Base-by-base conservation (phyloP, 345 rosid genomes). In the Geranium rotundifolium region DNA sequence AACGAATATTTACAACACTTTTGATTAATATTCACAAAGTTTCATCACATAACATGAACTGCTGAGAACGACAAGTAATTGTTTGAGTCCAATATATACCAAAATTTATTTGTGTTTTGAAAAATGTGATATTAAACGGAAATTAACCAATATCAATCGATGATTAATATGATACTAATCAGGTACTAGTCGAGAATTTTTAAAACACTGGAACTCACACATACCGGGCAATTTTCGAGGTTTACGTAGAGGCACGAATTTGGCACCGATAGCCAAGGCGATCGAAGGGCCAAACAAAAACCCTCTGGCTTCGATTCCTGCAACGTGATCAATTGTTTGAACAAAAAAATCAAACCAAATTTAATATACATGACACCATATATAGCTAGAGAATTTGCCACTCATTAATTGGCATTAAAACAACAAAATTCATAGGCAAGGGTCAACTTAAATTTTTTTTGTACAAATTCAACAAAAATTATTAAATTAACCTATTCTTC, bases 271-370 rank as follows among this genome's bases (percentile, higher is more conserved):
- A 27, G 93, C 95, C 80, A 90, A 76, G 0, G 97, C 97, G 72
- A 88, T 82, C 18, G 97, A 77, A 30, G 93, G 89, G 31, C 88
- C 97, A 62, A 88, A 88, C 61, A 90, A 73, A 68, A 90, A 90
- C 34, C 97, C 97, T 69, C 97, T 73, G 17, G 95, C 95, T 77
- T 90, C 97, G 52, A 87, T 78, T 55, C 97, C 97, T 90, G 76
- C 1, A 69, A 63, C 57, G 65, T 1, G 34, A 59, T 34, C 75
- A 39, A 54, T 27, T 34, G 56, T 29, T 23, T 57, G 34, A 41
- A 46, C 10, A 56, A 19, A 70, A 61, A 56, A 30, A 19, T 8
- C 39, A 20, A 41, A 57, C 37, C 20, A 20, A 20, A 54, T 14
- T 8, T 17, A 55, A 31, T 58, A 2, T 10, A 10, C 19, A 46